Evolutionary conservation across 208 protist species (phyloP).

Genomic region (Leishmania amazonensis): DNA sequence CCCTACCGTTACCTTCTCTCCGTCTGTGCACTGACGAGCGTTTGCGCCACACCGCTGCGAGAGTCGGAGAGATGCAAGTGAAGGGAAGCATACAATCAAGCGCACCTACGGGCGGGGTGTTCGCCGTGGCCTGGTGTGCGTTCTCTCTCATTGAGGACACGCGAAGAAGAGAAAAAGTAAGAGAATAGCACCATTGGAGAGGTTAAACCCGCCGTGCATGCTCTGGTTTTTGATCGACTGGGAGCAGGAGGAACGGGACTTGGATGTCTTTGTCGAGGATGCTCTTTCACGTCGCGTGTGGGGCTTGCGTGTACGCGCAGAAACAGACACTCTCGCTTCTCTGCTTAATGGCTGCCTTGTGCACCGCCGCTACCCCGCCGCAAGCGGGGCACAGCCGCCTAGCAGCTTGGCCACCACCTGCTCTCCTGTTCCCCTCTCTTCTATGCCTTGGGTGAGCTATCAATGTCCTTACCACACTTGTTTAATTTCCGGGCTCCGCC

Average conservation of each 20-base stretch:
- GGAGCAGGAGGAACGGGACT: background rate
- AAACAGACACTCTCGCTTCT: background rate
- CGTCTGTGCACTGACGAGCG: background rate
- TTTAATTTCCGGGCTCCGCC: background rate
- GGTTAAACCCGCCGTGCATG: too few species aligned
- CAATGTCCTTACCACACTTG: background rate
- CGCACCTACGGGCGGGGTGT: background rate
- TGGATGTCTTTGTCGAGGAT: background rate
- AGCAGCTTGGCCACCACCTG: background rate
- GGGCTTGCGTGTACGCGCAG: background rate
- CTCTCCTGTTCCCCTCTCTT: background rate
- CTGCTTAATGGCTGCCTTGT: background rate
- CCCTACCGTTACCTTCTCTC: background rate
- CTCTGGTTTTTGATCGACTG: background rate
- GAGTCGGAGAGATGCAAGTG: background rate
- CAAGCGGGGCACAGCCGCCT: background rate
- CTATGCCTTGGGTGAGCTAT: background rate
- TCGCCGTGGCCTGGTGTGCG: too few species aligned
- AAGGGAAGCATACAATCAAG: constrained; percentile 3
- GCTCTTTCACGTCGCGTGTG: background rate
- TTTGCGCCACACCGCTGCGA: background rate
- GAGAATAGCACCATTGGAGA: background rate
- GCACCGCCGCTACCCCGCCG: background rate
- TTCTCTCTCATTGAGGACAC: background rate
- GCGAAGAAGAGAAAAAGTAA: background rate